Evolutionary conservation across 2,329 filamentous ascomycete species (phyloP).

Genomic region (Xylariaceae sp.): DNA sequence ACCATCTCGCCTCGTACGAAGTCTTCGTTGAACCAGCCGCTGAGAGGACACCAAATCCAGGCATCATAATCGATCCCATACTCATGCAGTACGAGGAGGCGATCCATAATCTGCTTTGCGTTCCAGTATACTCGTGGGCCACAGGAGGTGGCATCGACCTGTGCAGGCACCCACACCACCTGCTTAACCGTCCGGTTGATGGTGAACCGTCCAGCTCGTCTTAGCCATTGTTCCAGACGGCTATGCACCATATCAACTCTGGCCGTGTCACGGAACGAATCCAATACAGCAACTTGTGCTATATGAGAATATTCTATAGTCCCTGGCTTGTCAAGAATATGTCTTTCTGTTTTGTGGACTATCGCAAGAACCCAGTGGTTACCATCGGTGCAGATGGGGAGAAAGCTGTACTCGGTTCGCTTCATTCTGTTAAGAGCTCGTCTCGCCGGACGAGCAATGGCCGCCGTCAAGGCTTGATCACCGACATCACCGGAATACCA

Average conservation of each 20-base stretch:
- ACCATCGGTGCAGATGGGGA: constrained; percentile 16
- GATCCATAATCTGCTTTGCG: constrained; percentile 22
- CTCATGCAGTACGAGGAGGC: constrained; percentile 15
- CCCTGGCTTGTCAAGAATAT: background rate
- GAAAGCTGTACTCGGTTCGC: constrained; percentile 19
- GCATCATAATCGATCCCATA: background rate
- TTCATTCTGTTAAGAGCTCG: constrained; percentile 3
- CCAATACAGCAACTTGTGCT: constrained; percentile 17
- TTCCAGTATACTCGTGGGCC: constrained; percentile 25
- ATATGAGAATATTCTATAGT: constrained; percentile 13
- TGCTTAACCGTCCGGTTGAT: constrained; percentile 1
- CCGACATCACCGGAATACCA: background rate
- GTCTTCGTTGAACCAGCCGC: constrained; percentile 24
- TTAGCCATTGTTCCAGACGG: constrained; percentile 8
- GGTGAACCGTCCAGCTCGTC: background rate
- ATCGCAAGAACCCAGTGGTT: constrained; percentile 24
- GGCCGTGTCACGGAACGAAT: background rate
- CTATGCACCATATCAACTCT: background rate
- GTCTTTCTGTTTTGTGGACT: constrained; percentile 16
- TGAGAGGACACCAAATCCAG: constrained; percentile 17
- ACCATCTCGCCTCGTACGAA: constrained; percentile 28
- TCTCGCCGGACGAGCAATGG: background rate
- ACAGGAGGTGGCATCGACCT: constrained; percentile 19
- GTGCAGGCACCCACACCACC: constrained; percentile 15
- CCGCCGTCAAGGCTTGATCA: background rate